A percentile compares a stretch with the other conserved stretches of the same genome.
phyloP scores from a whole-genome alignment of 2,329 filamentous ascomycete species.

The Aspergillus sp. region DNA sequence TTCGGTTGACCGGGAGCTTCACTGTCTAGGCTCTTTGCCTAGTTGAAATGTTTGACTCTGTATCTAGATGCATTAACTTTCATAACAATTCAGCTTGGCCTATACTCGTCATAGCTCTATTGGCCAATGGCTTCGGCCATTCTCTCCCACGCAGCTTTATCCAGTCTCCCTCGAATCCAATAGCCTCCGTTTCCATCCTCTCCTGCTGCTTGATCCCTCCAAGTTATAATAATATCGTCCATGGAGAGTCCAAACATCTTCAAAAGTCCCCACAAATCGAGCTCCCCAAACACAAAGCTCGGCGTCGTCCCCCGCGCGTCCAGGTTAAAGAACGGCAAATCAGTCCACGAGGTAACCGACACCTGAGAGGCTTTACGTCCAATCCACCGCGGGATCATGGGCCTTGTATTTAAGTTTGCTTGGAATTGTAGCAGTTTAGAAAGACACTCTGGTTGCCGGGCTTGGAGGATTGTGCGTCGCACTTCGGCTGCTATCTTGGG shows the following conservation, averaged over 20 bases:
- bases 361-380: neutral
- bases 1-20: slow-evolving; percentile 20
- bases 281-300: neutral
- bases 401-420: neutral
- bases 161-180: neutral
- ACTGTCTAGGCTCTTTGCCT: neutral
- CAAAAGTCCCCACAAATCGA: neutral
- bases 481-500: neutral
- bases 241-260: neutral
- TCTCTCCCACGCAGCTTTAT: neutral
- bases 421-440: neutral
- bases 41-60: too few species aligned
- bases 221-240: neutral
- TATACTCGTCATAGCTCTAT: neutral
- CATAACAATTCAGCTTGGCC: neutral
- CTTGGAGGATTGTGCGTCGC: neutral
- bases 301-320: neutral
- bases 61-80: neutral
- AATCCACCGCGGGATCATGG: neutral
- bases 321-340: neutral
- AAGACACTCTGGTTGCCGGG: neutral
- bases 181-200: neutral
- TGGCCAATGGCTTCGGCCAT: neutral
- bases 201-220: neutral
- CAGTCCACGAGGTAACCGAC: neutral